Evolutionary conservation across 371 early-diverging fungal species (phyloP).

Genomic region (Mucor piriformis): DNA sequence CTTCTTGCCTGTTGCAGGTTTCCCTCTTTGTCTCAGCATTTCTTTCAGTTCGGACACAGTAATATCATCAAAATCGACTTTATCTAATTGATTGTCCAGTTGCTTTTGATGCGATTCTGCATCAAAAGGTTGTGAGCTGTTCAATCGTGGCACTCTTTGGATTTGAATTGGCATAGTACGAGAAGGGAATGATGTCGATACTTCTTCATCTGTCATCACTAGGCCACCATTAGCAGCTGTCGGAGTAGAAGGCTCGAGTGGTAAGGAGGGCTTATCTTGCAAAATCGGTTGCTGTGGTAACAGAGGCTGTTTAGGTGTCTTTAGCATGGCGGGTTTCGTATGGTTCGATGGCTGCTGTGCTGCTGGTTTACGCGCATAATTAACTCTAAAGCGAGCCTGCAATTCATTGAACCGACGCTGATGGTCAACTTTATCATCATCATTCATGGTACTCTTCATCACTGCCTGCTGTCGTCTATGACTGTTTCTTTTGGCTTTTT

Average conservation of each 20-base stretch:
- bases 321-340: slow-evolving; percentile 60
- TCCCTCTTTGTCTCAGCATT: slow-evolving; percentile 69
- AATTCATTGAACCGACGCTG: slow-evolving; percentile 31
- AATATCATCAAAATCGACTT: slow-evolving; percentile 74
- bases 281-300: slow-evolving; percentile 30
- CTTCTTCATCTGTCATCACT: slow-evolving; percentile 33
- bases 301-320: slow-evolving; percentile 64
- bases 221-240: slow-evolving; percentile 6
- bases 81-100: slow-evolving; percentile 66
- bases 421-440: slow-evolving; percentile 42
- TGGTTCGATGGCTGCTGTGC: slow-evolving; percentile 36
- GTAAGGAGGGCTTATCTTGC: too few species aligned
- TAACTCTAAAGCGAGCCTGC: slow-evolving; percentile 30
- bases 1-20: slow-evolving; percentile 75
- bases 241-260: slow-evolving; percentile 40
- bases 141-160: slow-evolving; percentile 31
- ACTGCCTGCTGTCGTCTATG: not conserved
- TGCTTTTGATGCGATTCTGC: slow-evolving; percentile 49
- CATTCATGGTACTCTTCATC: slow-evolving; percentile 25
- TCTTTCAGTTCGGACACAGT: slow-evolving; percentile 80
- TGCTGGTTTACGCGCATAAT: slow-evolving; percentile 27
- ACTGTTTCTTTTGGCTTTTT: not conserved
- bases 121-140: slow-evolving; percentile 36
- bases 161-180: slow-evolving; percentile 47
- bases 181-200: slow-evolving; percentile 19